Evolutionary conservation across 768 basidiomycete species (phyloP).

Genomic region (Holtermannia corniformis): DNA sequence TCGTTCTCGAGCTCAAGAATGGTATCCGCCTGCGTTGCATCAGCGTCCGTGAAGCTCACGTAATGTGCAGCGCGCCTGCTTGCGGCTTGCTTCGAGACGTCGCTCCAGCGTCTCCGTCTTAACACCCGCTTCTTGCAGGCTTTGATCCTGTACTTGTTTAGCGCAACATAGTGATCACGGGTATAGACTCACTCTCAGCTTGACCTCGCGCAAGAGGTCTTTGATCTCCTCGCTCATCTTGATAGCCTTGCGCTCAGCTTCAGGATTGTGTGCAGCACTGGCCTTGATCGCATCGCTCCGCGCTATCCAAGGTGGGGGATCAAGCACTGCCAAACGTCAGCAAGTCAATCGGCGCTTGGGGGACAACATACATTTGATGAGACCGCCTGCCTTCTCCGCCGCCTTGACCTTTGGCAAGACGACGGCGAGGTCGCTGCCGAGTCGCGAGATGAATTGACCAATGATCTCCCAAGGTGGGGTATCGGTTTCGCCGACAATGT

Average conservation of each 20-base stretch:
- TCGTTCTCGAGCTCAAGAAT: conserved; percentile 73
- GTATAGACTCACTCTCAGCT: conserved; percentile 45
- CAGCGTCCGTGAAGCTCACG: background rate
- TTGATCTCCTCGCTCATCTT: conserved; percentile 85
- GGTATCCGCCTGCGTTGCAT: conserved; percentile 52
- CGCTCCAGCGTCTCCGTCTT: conserved; percentile 95
- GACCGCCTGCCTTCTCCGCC: conserved; percentile 64
- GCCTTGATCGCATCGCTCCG: conserved; percentile 76
- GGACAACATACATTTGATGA: conserved; percentile 58
- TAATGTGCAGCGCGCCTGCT: conserved; percentile 47
- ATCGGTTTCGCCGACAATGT: conserved; percentile 57
- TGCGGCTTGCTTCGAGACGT: conserved; percentile 80
- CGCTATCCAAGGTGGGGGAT: conserved; percentile 72
- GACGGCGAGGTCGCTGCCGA: conserved; percentile 61
- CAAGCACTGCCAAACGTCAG: conserved; percentile 36
- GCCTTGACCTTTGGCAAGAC: conserved; percentile 51
- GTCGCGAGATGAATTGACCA: conserved; percentile 55
- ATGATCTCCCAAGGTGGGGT: conserved; percentile 69
- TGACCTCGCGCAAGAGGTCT: conserved; percentile 70
- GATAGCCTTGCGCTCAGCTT: conserved; percentile 78
- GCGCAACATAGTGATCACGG: background rate
- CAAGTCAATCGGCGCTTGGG: background rate
- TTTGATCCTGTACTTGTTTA: conserved; percentile 75
- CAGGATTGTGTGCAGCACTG: conserved; percentile 71
- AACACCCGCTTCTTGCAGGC: conserved; percentile 73